Percentiles rank a stretch among this genome's conserved stretches.
These are phyloP conservation scores for Eucalyptus microcorys DNA, from an alignment of 345 rosid genomes.

Conservation along the genomic window DNA sequence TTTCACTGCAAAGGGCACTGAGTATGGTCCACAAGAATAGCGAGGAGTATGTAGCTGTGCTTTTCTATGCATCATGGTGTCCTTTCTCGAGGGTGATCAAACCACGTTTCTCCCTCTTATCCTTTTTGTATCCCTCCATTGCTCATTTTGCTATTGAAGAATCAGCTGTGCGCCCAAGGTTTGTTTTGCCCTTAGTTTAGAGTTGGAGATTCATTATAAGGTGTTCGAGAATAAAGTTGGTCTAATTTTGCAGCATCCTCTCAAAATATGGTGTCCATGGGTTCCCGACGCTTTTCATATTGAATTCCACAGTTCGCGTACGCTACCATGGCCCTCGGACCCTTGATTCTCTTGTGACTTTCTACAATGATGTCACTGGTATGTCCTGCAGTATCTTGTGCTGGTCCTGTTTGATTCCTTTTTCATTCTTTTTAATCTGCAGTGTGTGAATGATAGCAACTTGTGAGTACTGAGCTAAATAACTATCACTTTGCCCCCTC, in stretches of 20 bases:
- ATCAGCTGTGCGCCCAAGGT: slow-evolving; percentile 86
- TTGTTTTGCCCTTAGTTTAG: not conserved
- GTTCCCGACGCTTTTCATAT: slow-evolving; percentile 70
- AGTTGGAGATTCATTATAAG: not conserved
- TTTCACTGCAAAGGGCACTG: slow-evolving; percentile 55
- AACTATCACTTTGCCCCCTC: not conserved
- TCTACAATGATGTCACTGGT: slow-evolving; percentile 70
- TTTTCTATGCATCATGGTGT: slow-evolving; percentile 95
- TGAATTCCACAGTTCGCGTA: slow-evolving; percentile 68
- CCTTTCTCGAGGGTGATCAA: slow-evolving; percentile 77
- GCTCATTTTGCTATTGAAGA: slow-evolving; percentile 79
- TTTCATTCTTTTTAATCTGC: not conserved
- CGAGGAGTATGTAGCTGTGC: slow-evolving; percentile 60
- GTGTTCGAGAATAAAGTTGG: not conserved
- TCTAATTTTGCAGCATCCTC: slow-evolving; percentile 51
- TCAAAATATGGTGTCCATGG: slow-evolving; percentile 97
- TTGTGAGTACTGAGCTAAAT: not conserved
- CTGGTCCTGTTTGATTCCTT: not conserved
- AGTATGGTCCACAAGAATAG: slow-evolving; percentile 50
- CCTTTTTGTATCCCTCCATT: slow-evolving; percentile 55
- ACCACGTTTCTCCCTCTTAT: slow-evolving; percentile 52
- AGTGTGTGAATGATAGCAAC: not conserved
- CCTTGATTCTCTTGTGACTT: slow-evolving; percentile 60
- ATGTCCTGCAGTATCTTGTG: not conserved
- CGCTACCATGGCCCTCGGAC: slow-evolving; percentile 60